Evolutionary conservation across 352 stramenopile species (phyloP).

Genomic region (Pythium insidiosum): DNA sequence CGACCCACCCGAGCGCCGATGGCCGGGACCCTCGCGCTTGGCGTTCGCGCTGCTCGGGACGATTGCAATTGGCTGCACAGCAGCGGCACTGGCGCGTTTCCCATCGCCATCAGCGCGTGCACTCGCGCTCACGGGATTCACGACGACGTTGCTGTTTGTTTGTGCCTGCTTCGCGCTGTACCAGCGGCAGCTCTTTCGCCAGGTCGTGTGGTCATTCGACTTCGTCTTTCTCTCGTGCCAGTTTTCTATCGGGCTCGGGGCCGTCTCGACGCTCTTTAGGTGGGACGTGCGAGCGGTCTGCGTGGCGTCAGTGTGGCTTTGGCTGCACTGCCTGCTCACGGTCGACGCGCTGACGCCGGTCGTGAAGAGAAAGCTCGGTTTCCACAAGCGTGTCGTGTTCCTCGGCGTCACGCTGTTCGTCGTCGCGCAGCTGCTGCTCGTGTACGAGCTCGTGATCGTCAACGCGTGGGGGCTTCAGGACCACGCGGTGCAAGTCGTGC

Average conservation of each 20-base stretch:
- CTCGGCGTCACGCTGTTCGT: neutral
- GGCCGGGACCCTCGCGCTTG: too few species aligned
- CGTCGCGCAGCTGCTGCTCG: slow-evolving; percentile 5
- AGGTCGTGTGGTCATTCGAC: slow-evolving; percentile 10
- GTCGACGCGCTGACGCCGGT: slow-evolving; percentile 9
- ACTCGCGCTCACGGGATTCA: too few species aligned
- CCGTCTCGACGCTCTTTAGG: slow-evolving; percentile 2
- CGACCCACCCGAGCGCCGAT: too few species aligned
- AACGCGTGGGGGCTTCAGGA: slow-evolving; percentile 6
- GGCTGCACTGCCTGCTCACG: slow-evolving; percentile 16
- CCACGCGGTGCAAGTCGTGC: slow-evolving; percentile 1
- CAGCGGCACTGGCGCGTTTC: too few species aligned
- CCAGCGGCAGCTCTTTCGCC: neutral
- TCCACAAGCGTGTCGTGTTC: slow-evolving; percentile 3
- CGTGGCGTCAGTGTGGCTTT: slow-evolving; percentile 10
- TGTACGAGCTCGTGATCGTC: slow-evolving; percentile 8
- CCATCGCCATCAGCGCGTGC: too few species aligned
- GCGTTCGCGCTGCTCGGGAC: too few species aligned
- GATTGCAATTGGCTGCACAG: too few species aligned
- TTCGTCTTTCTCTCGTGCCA: slow-evolving; percentile 10
- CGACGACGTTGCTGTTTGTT: slow-evolving; percentile 10
- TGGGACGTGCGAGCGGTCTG: slow-evolving; percentile 9
- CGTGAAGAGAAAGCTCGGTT: slow-evolving; percentile 8
- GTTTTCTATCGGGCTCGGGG: slow-evolving; percentile 3
- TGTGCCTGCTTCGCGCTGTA: neutral